Evolutionary conservation across 2,329 filamentous ascomycete genomes (phyloP).

Genomic region (Trichoderma aggressivum): DNA sequence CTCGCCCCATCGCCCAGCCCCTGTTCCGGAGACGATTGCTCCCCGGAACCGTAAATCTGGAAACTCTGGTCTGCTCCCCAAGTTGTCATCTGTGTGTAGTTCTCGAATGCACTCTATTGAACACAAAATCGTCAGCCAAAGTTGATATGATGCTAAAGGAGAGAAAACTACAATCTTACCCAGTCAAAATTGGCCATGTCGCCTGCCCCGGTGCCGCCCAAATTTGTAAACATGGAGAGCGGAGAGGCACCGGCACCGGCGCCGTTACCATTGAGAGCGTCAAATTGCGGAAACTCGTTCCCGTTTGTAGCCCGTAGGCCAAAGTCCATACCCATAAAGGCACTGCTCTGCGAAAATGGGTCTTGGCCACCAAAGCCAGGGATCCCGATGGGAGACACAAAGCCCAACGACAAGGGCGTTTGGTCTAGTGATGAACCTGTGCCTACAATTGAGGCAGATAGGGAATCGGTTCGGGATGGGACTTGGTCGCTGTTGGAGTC

Average conservation of each 20-base stretch:
- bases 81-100: constrained; percentile 51
- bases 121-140: constrained; percentile 26
- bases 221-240: constrained; percentile 51
- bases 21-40: constrained; percentile 28
- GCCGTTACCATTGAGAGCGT: constrained; percentile 26
- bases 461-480: constrained; percentile 22
- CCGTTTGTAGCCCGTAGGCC: constrained; percentile 32
- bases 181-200: constrained; percentile 57
- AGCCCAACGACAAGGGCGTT: constrained; percentile 27
- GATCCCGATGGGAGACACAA: constrained; percentile 28
- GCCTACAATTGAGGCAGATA: constrained; percentile 36
- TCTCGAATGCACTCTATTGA: constrained; percentile 53
- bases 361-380: constrained; percentile 26
- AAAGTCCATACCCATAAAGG: constrained; percentile 46
- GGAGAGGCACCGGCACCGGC: constrained; percentile 38
- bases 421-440: constrained; percentile 41
- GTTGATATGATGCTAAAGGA: background rate
- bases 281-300: constrained; percentile 31
- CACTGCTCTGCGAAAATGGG: constrained; percentile 37
- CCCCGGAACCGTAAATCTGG: constrained; percentile 44
- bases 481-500: constrained; percentile 12
- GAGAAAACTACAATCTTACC: constrained; percentile 40
- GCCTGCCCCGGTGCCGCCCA: constrained; percentile 35
- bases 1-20: constrained; percentile 27
- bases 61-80: constrained; percentile 53